Evolutionary conservation across 2,329 filamentous ascomycete genomes (phyloP).

Genomic region (Neocucurbitaria cava): DNA sequence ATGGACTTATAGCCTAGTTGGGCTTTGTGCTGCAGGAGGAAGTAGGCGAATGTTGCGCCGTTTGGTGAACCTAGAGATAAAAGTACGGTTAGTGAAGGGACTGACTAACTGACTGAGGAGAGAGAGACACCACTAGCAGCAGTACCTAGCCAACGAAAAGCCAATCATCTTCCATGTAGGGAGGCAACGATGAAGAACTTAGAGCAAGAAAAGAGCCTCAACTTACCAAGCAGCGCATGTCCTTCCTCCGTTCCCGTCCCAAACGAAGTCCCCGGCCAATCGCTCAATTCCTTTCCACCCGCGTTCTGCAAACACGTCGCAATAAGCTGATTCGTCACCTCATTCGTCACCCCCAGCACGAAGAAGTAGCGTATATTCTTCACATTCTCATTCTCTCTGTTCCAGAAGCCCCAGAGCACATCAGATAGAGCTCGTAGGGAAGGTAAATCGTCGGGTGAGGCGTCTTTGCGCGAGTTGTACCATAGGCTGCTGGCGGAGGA

Average conservation of each 20-base stretch:
- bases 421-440: slow-evolving; percentile 19
- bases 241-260: slow-evolving; percentile 17
- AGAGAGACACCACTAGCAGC: too few species aligned
- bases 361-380: slow-evolving; percentile 26
- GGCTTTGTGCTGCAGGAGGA: slow-evolving; percentile 27
- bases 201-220: not conserved
- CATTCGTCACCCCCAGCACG: slow-evolving; percentile 26
- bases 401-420: slow-evolving; percentile 31
- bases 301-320: slow-evolving; percentile 14
- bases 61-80: slow-evolving; percentile 20
- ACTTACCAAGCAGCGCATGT: slow-evolving; percentile 19
- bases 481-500: slow-evolving; percentile 12
- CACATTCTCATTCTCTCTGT: slow-evolving; percentile 12
- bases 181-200: too few species aligned
- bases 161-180: not conserved
- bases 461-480: not conserved
- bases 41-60: slow-evolving; percentile 29
- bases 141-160: too few species aligned
- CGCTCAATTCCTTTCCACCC: slow-evolving; percentile 1
- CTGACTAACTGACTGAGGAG: too few species aligned
- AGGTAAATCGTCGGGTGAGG: slow-evolving; percentile 16
- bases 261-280: slow-evolving; percentile 28
- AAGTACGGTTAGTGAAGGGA: too few species aligned
- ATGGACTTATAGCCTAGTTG: slow-evolving; percentile 26
- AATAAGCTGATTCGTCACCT: slow-evolving; percentile 21